Evolutionary conservation across 2,329 filamentous ascomycete genomes (phyloP).

Genomic region (Trichoderma oligosporum): DNA sequence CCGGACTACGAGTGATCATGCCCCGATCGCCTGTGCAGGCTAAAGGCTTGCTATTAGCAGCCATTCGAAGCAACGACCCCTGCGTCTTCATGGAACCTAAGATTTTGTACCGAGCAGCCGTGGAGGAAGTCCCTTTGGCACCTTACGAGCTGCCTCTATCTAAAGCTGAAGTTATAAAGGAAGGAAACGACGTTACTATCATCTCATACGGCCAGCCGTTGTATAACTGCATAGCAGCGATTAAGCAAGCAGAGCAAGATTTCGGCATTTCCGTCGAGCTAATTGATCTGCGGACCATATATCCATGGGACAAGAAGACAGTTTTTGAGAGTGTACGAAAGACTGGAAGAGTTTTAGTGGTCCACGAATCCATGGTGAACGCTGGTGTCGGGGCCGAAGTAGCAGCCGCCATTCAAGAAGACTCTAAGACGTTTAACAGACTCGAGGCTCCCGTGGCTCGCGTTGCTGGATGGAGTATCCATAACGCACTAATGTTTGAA

Average conservation of each 20-base stretch:
- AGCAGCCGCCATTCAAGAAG: slow-evolving; percentile 81
- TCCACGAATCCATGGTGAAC: slow-evolving; percentile 91
- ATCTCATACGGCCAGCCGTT: slow-evolving; percentile 87
- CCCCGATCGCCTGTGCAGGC: slow-evolving; percentile 83
- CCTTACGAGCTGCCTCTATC: slow-evolving; percentile 80
- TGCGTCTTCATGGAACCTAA: slow-evolving; percentile 95
- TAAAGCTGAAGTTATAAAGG: slow-evolving; percentile 79
- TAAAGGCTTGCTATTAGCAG: slow-evolving; percentile 76
- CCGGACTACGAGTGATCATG: slow-evolving; percentile 79
- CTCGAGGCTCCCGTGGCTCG: slow-evolving; percentile 82
- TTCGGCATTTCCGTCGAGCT: slow-evolving; percentile 74
- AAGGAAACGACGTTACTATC: slow-evolving; percentile 75
- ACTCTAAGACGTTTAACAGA: slow-evolving; percentile 68
- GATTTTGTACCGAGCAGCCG: slow-evolving; percentile 83
- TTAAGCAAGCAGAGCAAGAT: slow-evolving; percentile 70
- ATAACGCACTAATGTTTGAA: slow-evolving; percentile 75
- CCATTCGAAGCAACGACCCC: slow-evolving; percentile 78
- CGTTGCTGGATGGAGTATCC: slow-evolving; percentile 86
- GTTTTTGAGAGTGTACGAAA: slow-evolving; percentile 80
- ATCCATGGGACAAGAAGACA: slow-evolving; percentile 84
- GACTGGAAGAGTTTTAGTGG: slow-evolving; percentile 80
- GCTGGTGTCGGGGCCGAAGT: slow-evolving; percentile 86
- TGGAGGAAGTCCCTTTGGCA: slow-evolving; percentile 82
- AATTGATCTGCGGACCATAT: slow-evolving; percentile 82
- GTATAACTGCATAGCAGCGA: slow-evolving; percentile 76